Percentiles rank a stretch among this genome's conserved stretches.
Evolutionary conservation across 2,329 filamentous ascomycete genomes (phyloP).

Genomic region (Penicillium sp.): DNA sequence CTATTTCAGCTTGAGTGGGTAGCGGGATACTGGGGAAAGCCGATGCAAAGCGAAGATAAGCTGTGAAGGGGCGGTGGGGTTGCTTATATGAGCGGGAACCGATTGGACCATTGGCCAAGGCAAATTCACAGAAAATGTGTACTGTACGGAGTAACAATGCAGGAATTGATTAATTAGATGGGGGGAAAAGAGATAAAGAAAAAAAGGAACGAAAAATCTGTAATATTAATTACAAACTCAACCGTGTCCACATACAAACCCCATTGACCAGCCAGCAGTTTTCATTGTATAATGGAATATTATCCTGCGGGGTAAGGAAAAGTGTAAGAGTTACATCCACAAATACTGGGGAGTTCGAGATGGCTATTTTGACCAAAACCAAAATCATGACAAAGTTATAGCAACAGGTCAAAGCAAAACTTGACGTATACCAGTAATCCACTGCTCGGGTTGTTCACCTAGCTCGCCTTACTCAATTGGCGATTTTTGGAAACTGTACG

Average conservation of each 20-base stretch:
- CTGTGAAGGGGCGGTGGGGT: slow-evolving; percentile 34
- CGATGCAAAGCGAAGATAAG: slow-evolving; percentile 45
- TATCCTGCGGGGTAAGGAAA: slow-evolving; percentile 31
- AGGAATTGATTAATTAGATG: not conserved
- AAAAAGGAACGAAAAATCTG: not conserved
- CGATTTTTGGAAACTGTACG: no score
- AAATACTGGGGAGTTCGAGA: not conserved
- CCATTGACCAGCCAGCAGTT: slow-evolving; percentile 14
- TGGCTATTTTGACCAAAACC: no score
- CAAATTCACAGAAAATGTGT: not conserved
- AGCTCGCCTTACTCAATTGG: no score
- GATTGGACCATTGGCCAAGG: slow-evolving; percentile 8
- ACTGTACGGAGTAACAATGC: no score
- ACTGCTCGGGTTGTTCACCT: no score
- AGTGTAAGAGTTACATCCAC: not conserved
- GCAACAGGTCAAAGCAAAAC: no score
- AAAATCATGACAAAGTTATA: no score
- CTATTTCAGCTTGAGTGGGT: slow-evolving; percentile 15
- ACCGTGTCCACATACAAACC: not conserved
- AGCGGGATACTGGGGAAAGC: slow-evolving; percentile 27
- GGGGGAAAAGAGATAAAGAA: not conserved
- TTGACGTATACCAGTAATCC: no score
- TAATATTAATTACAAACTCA: not conserved
- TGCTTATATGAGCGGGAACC: slow-evolving; percentile 21
- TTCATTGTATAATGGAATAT: slow-evolving; percentile 24